A percentile compares a stretch with the other conserved stretches of the same genome.
Evolutionary conservation across 306 rosid species (phyloP).

Genomic region (Vigna radiata): DNA sequence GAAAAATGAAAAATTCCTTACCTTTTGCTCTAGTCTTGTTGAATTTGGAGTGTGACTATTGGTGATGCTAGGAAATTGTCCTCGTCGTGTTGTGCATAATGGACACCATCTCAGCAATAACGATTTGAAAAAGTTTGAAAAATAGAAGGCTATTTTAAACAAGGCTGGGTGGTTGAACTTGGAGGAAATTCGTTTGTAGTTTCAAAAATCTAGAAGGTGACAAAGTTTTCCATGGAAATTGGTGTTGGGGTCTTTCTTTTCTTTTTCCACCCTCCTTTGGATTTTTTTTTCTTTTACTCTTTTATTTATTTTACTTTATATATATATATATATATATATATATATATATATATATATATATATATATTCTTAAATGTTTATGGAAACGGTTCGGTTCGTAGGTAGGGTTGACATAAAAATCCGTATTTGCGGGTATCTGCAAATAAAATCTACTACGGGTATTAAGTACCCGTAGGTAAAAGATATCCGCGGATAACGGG

Average conservation of each 20-base stretch:
- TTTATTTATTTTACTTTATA: too few species aligned
- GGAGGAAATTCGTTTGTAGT: constrained; percentile 30
- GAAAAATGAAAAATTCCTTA: constrained; percentile 13
- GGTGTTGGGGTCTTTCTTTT: constrained; percentile 1
- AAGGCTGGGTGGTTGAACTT: not conserved
- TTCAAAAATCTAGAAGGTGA: constrained; percentile 38
- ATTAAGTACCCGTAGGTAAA: too few species aligned
- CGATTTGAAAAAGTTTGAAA: not conserved
- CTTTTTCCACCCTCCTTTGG: not conserved
- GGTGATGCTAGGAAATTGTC: constrained; percentile 8
- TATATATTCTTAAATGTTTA: too few species aligned
- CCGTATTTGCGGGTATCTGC: too few species aligned
- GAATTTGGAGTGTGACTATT: constrained; percentile 33
- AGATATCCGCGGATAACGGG: too few species aligned
- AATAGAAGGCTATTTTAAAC: constrained; percentile 10
- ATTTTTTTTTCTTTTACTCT: not conserved
- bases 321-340: too few species aligned
- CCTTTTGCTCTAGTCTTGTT: constrained; percentile 14
- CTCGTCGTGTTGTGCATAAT: not conserved
- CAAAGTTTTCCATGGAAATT: constrained; percentile 36
- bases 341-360: too few species aligned
- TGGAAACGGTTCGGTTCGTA: too few species aligned
- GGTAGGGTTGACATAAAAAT: too few species aligned
- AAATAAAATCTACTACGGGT: too few species aligned
- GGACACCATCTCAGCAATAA: not conserved